Evolutionary conservation across 257 asterid species (phyloP).

Genomic region (Scutellaria baicalensis): DNA sequence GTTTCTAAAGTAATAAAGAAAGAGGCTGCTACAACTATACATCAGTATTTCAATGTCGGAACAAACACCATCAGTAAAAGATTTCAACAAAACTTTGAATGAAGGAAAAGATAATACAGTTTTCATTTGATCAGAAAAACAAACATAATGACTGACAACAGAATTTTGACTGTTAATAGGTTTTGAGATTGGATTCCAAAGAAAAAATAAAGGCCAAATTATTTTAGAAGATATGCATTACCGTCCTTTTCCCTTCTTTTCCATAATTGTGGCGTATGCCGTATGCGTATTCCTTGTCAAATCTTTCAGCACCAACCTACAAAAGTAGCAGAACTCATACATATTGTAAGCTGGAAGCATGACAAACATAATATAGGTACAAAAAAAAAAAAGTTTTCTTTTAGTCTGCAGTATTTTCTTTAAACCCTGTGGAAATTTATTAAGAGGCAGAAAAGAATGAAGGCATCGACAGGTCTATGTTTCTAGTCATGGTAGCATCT

Average conservation of each 20-base stretch:
- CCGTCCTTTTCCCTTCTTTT: slow-evolving; percentile 98
- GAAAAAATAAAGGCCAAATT: background rate
- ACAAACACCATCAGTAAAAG: background rate
- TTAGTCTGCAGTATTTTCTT: background rate
- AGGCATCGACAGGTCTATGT: background rate
- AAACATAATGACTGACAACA: no score
- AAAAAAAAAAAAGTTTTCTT: no score
- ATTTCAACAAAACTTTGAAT: background rate
- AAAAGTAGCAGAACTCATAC: slow-evolving; percentile 17
- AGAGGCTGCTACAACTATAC: background rate
- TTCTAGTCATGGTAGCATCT: slow-evolving; percentile 1
- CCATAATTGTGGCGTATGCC: slow-evolving; percentile 91
- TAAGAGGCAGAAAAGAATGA: background rate
- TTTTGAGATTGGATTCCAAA: background rate
- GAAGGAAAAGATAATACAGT: background rate
- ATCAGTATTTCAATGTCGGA: background rate
- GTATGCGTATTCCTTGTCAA: slow-evolving; percentile 93
- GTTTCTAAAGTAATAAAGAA: background rate
- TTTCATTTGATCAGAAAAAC: background rate
- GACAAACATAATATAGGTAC: background rate
- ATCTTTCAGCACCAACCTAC: slow-evolving; percentile 92
- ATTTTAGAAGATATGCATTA: slow-evolving; percentile 30
- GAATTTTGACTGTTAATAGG: background rate
- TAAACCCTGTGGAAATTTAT: background rate
- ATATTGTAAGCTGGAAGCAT: slow-evolving; percentile 7